Base-by-base conservation (phyloP, 345 rosid genomes). In the Dipteronia sinensis region DNA sequence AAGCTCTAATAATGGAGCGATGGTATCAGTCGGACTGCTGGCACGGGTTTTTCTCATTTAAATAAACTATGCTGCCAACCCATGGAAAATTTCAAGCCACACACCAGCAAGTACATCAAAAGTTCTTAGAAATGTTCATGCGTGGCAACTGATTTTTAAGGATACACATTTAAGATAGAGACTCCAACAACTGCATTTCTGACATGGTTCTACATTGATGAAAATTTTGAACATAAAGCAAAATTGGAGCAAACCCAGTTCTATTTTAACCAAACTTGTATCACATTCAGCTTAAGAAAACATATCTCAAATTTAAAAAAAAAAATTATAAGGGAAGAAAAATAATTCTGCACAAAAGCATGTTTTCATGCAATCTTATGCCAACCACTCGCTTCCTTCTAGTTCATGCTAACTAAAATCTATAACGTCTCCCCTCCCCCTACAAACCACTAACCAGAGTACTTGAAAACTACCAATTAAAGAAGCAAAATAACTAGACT, bases 391-490 rank as follows among this genome's bases (percentile, higher is more conserved):
- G 6, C 10, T 46, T 22, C 10, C 58, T 44, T 68, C 56, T 68
- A 68, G 47, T 44, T 47, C 27, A 23, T 23, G 6, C 49, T 23
- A 25, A 17, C 12, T 13, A 27, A 69, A 51, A 6, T 7, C 29
- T 25, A 29, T 16, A 8, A 69, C 40, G 7, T 38, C 38, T 19
- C 73, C 59, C 53, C 22, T 51, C 23, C 38, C 27, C 69, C 9
- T 40, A 49, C 55, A 49, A 23, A 49, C 40, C 61, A 3, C 20
- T 40, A 65, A 31, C 22, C 42, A 65, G 69, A 8, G 20, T 7
- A 49, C 61, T 69, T 25, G 61, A n/a, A 53, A 72, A 72, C 17
- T 72, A 10, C 56, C 25, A 13, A 17, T 72, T 56, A 11, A 51
- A 72, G 42, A 10, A 58, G 34, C 56, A 72, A 34, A 10, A 22